phyloP scores from a whole-genome alignment of 352 stramenopile species.

The Pythium scleroteichum region DNA sequence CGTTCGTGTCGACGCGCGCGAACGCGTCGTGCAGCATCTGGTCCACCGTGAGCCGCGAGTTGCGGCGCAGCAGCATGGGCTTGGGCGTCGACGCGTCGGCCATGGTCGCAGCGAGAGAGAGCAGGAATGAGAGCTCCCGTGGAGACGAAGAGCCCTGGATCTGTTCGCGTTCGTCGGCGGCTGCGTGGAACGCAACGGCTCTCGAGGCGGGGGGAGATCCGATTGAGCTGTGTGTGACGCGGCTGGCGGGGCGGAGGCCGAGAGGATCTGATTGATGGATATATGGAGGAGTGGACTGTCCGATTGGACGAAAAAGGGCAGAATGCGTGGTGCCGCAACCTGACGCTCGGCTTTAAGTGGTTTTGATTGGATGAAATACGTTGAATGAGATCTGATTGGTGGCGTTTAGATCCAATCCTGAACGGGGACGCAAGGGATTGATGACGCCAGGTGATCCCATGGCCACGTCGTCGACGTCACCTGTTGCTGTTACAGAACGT shows the following conservation, averaged over 20 bases:
- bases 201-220: too few species aligned
- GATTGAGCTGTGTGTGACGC: neutral
- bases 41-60: conserved; percentile 79
- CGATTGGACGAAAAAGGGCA: conserved; percentile 1
- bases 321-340: neutral
- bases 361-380: neutral
- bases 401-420: neutral
- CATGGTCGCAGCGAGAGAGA: neutral
- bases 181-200: conserved; percentile 1
- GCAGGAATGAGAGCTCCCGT: neutral
- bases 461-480: neutral
- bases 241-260: neutral
- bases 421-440: neutral
- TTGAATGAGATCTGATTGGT: neutral
- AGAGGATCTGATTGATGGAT: neutral
- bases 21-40: conserved; percentile 72
- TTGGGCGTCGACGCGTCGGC: conserved; percentile 3
- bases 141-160: neutral
- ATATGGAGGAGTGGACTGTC: neutral
- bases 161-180: neutral
- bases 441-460: neutral
- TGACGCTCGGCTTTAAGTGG: neutral
- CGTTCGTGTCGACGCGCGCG: conserved; percentile 68
- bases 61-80: conserved; percentile 66
- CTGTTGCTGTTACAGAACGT: neutral